These are phyloP conservation scores for Claviceps sorghi DNA, from an alignment of 2,329 filamentous ascomycete genomes.

Conservation along the genomic window DNA sequence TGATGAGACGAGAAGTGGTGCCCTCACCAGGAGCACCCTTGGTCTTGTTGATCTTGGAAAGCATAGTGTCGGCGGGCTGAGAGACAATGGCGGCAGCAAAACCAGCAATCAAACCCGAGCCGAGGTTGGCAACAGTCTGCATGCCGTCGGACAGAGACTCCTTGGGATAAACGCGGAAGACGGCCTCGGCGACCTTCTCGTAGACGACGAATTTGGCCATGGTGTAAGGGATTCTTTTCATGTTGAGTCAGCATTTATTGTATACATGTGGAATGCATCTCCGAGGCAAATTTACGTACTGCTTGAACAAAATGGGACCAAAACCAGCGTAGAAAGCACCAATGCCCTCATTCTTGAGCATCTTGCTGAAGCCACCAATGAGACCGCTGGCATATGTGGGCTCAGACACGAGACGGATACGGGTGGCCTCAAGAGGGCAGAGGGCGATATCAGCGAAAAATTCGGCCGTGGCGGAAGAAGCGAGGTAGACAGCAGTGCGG, in stretches of 20 bases:
- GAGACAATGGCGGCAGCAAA: slow-evolving; percentile 79
- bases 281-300: slow-evolving; percentile 17
- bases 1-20: slow-evolving; percentile 65
- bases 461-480: slow-evolving; percentile 49
- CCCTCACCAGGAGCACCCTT: slow-evolving; percentile 76
- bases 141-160: slow-evolving; percentile 47
- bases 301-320: slow-evolving; percentile 62
- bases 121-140: slow-evolving; percentile 72
- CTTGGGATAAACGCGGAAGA: slow-evolving; percentile 61
- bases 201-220: slow-evolving; percentile 92
- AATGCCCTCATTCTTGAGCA: slow-evolving; percentile 66
- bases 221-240: slow-evolving; percentile 71
- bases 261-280: background rate
- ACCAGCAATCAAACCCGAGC: slow-evolving; percentile 39
- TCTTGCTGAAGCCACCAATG: slow-evolving; percentile 67
- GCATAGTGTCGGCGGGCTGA: slow-evolving; percentile 86
- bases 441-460: slow-evolving; percentile 69
- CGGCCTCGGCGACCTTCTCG: slow-evolving; percentile 69
- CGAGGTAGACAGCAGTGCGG: slow-evolving; percentile 70
- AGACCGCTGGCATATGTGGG: slow-evolving; percentile 74
- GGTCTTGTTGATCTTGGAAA: slow-evolving; percentile 94
- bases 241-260: background rate
- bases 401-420: slow-evolving; percentile 83
- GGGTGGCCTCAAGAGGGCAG: slow-evolving; percentile 82
- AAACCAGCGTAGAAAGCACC: slow-evolving; percentile 86